phyloP scores from a whole-genome alignment of 371 early-diverging fungal species.

The Rhizopus delemar region DNA sequence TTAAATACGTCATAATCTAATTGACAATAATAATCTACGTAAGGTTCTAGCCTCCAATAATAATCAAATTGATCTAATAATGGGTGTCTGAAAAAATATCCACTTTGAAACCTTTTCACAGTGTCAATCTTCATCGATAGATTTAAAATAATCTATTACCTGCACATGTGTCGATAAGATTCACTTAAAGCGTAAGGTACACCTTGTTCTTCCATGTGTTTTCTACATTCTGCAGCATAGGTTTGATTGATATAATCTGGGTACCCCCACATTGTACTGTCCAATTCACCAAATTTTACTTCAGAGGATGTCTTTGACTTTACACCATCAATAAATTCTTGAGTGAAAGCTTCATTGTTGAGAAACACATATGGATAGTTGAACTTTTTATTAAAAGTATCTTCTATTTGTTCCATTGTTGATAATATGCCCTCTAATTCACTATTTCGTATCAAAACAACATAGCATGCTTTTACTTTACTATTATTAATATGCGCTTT shows the following conservation, averaged over 20 bases:
- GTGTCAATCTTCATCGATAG: neutral
- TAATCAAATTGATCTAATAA: conserved; percentile 78
- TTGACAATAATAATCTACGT: conserved; percentile 84
- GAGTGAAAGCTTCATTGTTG: conserved; percentile 78
- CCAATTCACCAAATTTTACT: conserved; percentile 55
- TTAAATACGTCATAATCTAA: conserved; percentile 88
- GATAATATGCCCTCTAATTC: conserved; percentile 68
- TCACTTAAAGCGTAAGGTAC: conserved; percentile 80
- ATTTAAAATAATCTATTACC: conserved; percentile 33
- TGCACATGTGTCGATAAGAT: conserved; percentile 93
- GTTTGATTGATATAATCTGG: conserved; percentile 77
- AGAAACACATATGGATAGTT: conserved; percentile 71
- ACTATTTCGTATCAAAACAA: conserved; percentile 68
- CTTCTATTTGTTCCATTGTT: conserved; percentile 40
- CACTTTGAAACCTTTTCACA: conserved; percentile 55
- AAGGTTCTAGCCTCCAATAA: conserved; percentile 97
- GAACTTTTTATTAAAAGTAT: conserved; percentile 30
- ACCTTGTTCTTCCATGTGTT: conserved; percentile 54
- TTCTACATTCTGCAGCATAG: conserved; percentile 56
- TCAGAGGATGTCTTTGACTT: conserved; percentile 48
- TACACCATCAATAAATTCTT: conserved; percentile 66
- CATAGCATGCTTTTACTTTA: conserved; percentile 41
- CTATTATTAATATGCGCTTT: conserved; percentile 1
- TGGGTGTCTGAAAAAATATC: conserved; percentile 89
- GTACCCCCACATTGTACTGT: conserved; percentile 74